Conservation (phyloP, 805 yeast genomes). For the Candida anglica region DNA sequence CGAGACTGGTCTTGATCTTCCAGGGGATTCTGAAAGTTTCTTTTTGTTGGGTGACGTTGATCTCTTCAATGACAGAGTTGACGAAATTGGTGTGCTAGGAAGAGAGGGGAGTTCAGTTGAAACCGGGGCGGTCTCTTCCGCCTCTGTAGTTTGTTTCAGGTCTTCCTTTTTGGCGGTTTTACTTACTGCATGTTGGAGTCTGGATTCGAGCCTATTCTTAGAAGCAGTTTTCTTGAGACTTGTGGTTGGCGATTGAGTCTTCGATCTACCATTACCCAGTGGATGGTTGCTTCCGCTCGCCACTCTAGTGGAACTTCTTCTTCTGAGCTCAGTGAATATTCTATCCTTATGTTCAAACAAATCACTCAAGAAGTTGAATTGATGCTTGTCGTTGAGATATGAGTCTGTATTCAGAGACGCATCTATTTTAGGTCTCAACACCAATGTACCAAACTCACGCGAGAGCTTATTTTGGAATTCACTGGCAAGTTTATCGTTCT, state of each 20-base stretch:
- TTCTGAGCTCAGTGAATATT: slow-evolving; percentile 60
- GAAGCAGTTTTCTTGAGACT: slow-evolving; percentile 11
- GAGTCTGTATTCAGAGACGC: slow-evolving; percentile 18
- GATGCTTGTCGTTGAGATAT: slow-evolving; percentile 52
- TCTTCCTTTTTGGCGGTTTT: no score
- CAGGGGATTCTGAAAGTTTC: slow-evolving; percentile 10
- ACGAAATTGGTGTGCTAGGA: no score
- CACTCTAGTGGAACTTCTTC: slow-evolving; percentile 15
- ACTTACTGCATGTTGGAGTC: slow-evolving; percentile 22
- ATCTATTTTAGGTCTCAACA: slow-evolving; percentile 46
- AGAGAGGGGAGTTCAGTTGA: no score
- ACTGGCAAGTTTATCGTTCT: slow-evolving; percentile 27
- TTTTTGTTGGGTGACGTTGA: slow-evolving; percentile 39
- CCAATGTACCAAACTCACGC: slow-evolving; percentile 61
- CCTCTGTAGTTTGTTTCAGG: neutral
- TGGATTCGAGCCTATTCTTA: slow-evolving; percentile 22
- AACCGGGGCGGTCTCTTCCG: no score
- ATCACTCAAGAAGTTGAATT: slow-evolving; percentile 57
- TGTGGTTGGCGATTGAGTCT: no score
- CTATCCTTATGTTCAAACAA: slow-evolving; percentile 54
- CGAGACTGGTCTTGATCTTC: slow-evolving; percentile 12
- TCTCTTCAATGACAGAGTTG: slow-evolving; percentile 25
- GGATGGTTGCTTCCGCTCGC: no score
- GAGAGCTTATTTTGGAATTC: slow-evolving; percentile 48
- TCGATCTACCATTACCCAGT: no score